Evolutionary conservation across 2,329 filamentous ascomycete species (phyloP).

Genomic region (Ophiostoma tasmaniense): DNA sequence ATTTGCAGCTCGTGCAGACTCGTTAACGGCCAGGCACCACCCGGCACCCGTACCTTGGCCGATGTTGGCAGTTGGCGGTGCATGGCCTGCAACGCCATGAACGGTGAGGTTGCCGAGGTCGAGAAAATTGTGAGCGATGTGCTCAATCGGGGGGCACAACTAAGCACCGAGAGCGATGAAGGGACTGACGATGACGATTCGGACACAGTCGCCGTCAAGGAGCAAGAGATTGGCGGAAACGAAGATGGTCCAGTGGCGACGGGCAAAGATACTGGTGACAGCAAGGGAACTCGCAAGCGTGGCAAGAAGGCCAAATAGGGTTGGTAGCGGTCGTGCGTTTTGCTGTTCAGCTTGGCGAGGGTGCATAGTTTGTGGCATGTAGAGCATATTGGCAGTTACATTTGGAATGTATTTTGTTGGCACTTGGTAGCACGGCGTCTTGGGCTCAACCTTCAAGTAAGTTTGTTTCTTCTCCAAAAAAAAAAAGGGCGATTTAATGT

Average conservation of each 20-base stretch:
- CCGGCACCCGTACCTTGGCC: constrained; percentile 65
- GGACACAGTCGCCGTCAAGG: neutral
- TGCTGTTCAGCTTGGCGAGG: neutral
- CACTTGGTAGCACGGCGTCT: constrained; percentile 12
- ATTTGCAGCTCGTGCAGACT: constrained; percentile 76
- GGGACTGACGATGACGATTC: neutral
- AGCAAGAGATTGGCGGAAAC: neutral
- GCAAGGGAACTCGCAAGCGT: constrained; percentile 8
- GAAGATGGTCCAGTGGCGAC: neutral
- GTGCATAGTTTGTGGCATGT: neutral
- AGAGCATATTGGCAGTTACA: neutral
- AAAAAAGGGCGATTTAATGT: neutral
- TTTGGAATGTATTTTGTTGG: neutral
- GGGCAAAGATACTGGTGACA: neutral
- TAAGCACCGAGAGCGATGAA: constrained; percentile 3
- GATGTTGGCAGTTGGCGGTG: constrained; percentile 86
- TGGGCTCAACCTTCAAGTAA: neutral
- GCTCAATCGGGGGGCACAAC: constrained; percentile 26
- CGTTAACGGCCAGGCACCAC: constrained; percentile 92
- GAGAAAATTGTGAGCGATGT: constrained; percentile 64
- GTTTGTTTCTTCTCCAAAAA: no score
- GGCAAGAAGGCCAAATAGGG: constrained; percentile 9
- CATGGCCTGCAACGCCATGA: constrained; percentile 70
- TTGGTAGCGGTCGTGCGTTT: neutral
- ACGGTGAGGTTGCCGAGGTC: constrained; percentile 72